Evolutionary conservation across 768 basidiomycete genomes (phyloP).

Genomic region (Calocybe cyanea): DNA sequence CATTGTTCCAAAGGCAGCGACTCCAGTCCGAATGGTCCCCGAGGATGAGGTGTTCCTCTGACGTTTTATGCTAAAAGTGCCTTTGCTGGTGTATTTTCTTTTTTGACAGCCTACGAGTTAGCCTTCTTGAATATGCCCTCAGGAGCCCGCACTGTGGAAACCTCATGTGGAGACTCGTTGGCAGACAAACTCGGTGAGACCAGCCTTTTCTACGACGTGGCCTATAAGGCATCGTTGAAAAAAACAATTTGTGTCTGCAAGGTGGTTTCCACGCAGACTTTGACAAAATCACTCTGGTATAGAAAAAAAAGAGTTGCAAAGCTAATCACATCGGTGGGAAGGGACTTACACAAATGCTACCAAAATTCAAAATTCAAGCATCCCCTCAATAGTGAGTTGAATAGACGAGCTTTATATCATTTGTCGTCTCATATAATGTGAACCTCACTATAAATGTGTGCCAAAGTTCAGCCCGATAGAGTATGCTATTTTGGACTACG

Average conservation of each 20-base stretch:
- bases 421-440: neutral
- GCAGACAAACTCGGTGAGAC: neutral
- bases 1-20: no score
- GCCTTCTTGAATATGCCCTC: slow-evolving; percentile 6
- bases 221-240: slow-evolving; percentile 2
- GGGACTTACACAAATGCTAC: slow-evolving; percentile 40
- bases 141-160: neutral
- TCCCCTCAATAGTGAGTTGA: slow-evolving; percentile 34
- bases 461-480: slow-evolving; percentile 38
- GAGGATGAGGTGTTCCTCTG: slow-evolving; percentile 46
- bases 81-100: slow-evolving; percentile 34
- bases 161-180: neutral
- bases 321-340: slow-evolving; percentile 37
- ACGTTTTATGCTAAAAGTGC: slow-evolving; percentile 47
- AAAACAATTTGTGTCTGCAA: slow-evolving; percentile 2
- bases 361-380: slow-evolving; percentile 48
- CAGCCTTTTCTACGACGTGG: slow-evolving; percentile 9
- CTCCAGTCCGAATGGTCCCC: no score
- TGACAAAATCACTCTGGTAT: no score
- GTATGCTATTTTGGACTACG: slow-evolving; percentile 15
- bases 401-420: slow-evolving; percentile 26
- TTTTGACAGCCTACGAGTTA: slow-evolving; percentile 1
- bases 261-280: neutral
- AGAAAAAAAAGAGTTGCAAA: no score
- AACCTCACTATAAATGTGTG: slow-evolving; percentile 49